phyloP scores from a whole-genome alignment of 306 rosid genomes.

The Gastrolobium villosum region DNA sequence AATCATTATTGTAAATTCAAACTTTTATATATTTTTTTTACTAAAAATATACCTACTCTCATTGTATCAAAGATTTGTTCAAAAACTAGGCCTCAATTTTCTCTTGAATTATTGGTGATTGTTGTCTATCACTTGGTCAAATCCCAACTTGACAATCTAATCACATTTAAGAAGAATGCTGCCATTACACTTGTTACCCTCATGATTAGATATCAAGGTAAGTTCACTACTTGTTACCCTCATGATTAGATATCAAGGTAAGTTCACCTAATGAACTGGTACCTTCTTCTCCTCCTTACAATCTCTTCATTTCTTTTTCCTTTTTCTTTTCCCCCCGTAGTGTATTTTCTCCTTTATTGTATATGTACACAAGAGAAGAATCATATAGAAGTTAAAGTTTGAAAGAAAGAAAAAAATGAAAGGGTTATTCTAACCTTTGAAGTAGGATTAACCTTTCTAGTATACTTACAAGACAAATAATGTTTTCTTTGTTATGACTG shows the following conservation, averaged over 20 bases:
- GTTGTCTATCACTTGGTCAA: constrained; percentile 36
- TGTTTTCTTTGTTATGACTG: background rate
- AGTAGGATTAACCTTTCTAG: constrained; percentile 1
- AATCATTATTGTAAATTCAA: too few species aligned
- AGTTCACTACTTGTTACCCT: too few species aligned
- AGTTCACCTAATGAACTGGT: constrained; percentile 23
- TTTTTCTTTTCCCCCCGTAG: background rate
- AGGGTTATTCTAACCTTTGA: constrained; percentile 7
- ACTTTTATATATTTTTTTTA: too few species aligned
- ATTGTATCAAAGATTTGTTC: too few species aligned
- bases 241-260: background rate
- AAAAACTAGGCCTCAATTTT: too few species aligned
- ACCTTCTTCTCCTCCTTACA: background rate
- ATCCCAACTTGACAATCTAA: constrained; percentile 26
- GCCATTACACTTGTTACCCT: constrained; percentile 10
- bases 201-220: too few species aligned
- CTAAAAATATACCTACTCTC: too few species aligned
- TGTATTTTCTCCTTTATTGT: background rate
- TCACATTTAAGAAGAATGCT: constrained; percentile 12
- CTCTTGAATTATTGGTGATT: too few species aligned
- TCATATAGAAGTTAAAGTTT: background rate
- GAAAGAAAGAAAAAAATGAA: background rate
- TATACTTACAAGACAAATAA: background rate
- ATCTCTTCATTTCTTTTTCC: background rate
- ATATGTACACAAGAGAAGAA: background rate